Base-by-base conservation (phyloP, 495 filamentous ascomycete species). In the Xylaria telfairii region DNA sequence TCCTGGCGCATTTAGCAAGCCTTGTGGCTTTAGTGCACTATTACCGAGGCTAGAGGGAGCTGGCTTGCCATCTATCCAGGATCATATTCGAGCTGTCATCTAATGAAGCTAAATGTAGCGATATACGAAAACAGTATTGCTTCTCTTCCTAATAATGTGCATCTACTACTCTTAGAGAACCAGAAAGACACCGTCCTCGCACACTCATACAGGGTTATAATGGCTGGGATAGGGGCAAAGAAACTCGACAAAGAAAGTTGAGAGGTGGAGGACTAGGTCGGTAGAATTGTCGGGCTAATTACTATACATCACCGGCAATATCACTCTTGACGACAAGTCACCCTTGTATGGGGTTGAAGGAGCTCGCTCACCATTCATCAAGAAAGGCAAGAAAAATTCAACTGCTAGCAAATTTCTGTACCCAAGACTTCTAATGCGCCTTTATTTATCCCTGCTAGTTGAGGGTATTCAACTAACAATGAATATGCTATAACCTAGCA, bases 381-480 rank as follows among this genome's bases (percentile, higher is more conserved):
- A 69, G 30, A 3, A 7, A 49, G 26, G 62, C n/a, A 69, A 60
- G 56, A 32, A 37, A 37, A 21, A n/a, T 1, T 39, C 1, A 34
- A 34, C 2, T 15, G 3, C 15, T 19, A 21, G 12, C 30, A 10
- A 19, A 32, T 1, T 34, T 39, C 0, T 19, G 39, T 13, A 30
- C 0, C 15, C 1, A 7, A 37, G n/a, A n/a, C 15, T 34, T 34
- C 56, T 60, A 37, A 60, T 34, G 3, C 32, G 28, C 32, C 8
- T 10, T n/a, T 39, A 8, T n/a, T 12, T 60, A 60, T 21, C 7
- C 1, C 9, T 37, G 42, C 67, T 56, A 26, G 5, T 41, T 2
- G 24, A 69, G 28, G 67, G 67, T 42, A 63, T 63, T 13, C 32
- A 62, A 15, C 67, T 57, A n/a, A 57, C 57, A 13, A 61, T 49